Evolutionary conservation across 306 rosid genomes (phyloP), one percentile per base, ranked within the genome.

Genomic region (Cucurbita argyrosperma): DNA sequence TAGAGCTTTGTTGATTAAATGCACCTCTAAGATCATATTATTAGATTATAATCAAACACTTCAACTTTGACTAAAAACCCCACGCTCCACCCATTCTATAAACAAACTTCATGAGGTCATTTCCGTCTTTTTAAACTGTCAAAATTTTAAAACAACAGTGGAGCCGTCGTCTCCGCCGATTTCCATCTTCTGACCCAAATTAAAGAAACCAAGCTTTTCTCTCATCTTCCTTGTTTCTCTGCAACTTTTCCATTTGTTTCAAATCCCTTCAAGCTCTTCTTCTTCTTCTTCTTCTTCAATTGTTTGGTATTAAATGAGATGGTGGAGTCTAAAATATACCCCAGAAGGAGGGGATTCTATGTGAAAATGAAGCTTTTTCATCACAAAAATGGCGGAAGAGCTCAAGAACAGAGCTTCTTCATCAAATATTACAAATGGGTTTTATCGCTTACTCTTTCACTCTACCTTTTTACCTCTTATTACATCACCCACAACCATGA

Each of bases 281-380:
- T 71, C 67, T 30, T 30, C 35, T n/a, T 71, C 67, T 37, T 37
- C 21, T 6, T 73, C 83, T 30, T 30, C 35, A 30, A 30, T 30
- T 2, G 4, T 58, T 74, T 74, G 7, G 68, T 38, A 71, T 81
- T 83, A 81, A 86, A 84, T 86, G 81, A 73, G 62, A 84, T 84
- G 92, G 63, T 23, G 77, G 92, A 90, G 45, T 80, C 62, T 11
- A 78, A 83, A 55, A 77, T 45, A 77, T 37, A 80, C 82, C 72
- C 87, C 12, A 80, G 80, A 26, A 83, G 60, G 72, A 76, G 83
- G 76, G 90, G 92, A 2, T 84, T 91, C 80, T 84, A 87, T 74
- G 88, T 91, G 2, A 88, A 75, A 73, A 95, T 95, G 99, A 95
- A 86, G 84, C 87, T 95, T 78, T 80, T 82, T 12, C 86, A 79